These are phyloP conservation scores for Cryomyces minteri DNA, from an alignment of 495 filamentous ascomycete species.

Conservation along the genomic window DNA sequence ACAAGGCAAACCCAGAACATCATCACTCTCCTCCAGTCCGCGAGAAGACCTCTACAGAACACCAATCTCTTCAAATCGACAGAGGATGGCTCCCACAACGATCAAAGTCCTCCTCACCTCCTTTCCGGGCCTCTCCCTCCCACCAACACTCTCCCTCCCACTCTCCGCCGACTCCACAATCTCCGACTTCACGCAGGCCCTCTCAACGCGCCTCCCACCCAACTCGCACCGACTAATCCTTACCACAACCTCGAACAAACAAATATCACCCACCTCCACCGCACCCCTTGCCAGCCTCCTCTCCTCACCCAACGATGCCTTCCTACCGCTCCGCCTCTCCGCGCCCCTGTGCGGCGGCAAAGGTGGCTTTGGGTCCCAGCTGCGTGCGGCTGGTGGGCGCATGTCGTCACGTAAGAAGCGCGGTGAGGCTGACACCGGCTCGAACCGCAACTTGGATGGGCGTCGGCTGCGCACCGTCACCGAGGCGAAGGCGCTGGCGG, in stretches of 20 bases:
- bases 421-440: conserved; percentile 64
- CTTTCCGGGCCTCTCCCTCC: conserved; percentile 66
- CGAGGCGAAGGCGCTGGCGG: conserved; percentile 85
- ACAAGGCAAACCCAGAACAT: too few relatives aligned
- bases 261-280: conserved; percentile 30
- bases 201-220: conserved; percentile 46
- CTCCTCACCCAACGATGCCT: conserved; percentile 22
- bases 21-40: too few relatives aligned
- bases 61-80: too few relatives aligned
- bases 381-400: conserved; percentile 89
- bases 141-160: conserved; percentile 55
- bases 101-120: conserved; percentile 72
- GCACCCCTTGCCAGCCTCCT: conserved; percentile 35
- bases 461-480: conserved; percentile 78
- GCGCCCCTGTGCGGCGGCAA: conserved; percentile 72
- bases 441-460: conserved; percentile 83
- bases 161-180: conserved; percentile 36
- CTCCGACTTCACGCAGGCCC: conserved; percentile 40
- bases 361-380: conserved; percentile 91
- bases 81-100: conserved; percentile 14
- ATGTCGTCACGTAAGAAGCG: conserved; percentile 91
- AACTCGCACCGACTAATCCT: conserved; percentile 41
- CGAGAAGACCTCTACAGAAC: too few relatives aligned
- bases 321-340: conserved; percentile 67
- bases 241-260: conserved; percentile 64